A percentile compares a stretch with the other conserved stretches of the same genome.
Conservation (phyloP, 805 yeast species). For the Candida suzukii region DNA sequence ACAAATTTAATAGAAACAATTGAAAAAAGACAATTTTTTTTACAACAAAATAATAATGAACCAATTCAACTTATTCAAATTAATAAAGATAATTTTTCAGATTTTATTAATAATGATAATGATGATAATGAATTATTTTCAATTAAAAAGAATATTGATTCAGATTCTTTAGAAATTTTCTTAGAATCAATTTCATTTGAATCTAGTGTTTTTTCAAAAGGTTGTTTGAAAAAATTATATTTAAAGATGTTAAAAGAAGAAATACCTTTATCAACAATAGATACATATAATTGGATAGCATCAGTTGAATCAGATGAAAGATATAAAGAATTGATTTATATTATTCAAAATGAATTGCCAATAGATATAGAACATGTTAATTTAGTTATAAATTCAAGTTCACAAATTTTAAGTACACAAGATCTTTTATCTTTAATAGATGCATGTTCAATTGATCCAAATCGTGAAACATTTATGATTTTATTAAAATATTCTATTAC, state of each 20-base stretch:
- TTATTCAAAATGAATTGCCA: not conserved
- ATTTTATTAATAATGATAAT: no score
- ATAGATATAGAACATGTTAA: not conserved
- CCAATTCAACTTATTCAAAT: no score
- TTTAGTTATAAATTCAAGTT: not conserved
- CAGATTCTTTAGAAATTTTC: no score
- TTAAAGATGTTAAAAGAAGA: constrained; percentile 1
- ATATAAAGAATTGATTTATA: not conserved
- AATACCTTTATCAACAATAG: constrained; percentile 8
- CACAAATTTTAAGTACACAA: not conserved
- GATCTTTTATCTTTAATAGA: not conserved
- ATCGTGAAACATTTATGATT: not conserved
- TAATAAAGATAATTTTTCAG: no score
- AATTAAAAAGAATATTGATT: no score
- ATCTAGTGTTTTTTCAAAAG: no score
- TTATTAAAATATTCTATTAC: not conserved
- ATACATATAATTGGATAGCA: constrained; percentile 5
- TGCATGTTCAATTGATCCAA: not conserved
- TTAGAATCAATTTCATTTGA: no score
- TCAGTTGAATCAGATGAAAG: not conserved
- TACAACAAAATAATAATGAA: no score
- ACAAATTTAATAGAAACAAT: no score
- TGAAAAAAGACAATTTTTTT: no score
- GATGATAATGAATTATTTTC: no score
- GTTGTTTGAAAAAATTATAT: not conserved